Conservation (phyloP, 129 eudicot genomes). For the Flaveria bidentis region DNA sequence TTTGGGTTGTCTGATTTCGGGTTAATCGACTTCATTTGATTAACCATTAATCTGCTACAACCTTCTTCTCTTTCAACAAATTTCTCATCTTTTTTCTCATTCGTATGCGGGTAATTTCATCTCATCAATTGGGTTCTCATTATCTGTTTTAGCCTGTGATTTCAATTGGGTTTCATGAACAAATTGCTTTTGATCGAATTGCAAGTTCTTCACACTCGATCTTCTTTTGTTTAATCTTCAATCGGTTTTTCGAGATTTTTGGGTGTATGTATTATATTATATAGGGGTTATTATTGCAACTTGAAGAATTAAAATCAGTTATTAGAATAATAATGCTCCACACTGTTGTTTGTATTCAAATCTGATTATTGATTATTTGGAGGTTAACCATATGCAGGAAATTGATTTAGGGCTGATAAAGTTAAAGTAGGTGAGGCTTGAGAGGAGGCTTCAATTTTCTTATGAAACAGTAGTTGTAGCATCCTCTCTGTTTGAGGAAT, state of each 20-base stretch:
- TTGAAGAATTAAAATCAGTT: neutral
- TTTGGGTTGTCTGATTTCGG: neutral
- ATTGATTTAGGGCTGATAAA: slow-evolving; percentile 17
- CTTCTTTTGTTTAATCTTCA: too few relatives aligned
- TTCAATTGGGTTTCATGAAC: too few relatives aligned
- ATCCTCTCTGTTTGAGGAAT: slow-evolving; percentile 30
- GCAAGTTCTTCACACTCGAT: neutral
- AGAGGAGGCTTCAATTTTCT: slow-evolving; percentile 37
- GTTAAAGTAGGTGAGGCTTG: slow-evolving; percentile 10
- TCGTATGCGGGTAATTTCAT: slow-evolving; percentile 25
- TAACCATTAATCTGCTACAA: slow-evolving; percentile 32
- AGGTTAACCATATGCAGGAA: slow-evolving; percentile 5
- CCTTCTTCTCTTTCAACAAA: slow-evolving; percentile 5
- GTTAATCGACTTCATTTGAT: slow-evolving; percentile 24
- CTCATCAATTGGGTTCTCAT: neutral
- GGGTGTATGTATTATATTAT: too few relatives aligned
- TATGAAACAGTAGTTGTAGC: slow-evolving; percentile 25
- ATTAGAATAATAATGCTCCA: too few relatives aligned
- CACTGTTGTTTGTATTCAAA: too few relatives aligned
- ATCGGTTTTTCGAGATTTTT: too few relatives aligned
- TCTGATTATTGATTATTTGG: neutral
- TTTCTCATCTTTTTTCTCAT: slow-evolving; percentile 4
- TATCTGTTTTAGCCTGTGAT: too few relatives aligned
- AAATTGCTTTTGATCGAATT: neutral
- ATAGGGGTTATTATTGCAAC: neutral